Evolutionary conservation across 345 rosid species (phyloP), one percentile per base, ranked within the genome.

Genomic region (Aquilaria yunnanensis): DNA sequence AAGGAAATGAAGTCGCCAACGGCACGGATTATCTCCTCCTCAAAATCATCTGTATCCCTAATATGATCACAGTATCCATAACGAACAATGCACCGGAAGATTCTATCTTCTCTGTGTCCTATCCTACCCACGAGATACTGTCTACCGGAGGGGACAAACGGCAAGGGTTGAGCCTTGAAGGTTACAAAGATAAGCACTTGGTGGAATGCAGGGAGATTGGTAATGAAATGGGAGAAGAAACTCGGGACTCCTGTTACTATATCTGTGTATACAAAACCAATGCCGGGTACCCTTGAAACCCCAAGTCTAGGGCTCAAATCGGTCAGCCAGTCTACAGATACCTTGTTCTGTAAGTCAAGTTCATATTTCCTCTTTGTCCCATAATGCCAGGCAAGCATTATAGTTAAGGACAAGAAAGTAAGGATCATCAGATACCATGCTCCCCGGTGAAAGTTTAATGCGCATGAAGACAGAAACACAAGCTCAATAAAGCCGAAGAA

Each of bases 131-230:
- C 54, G 34, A 83, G 85, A 56, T 74, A 81, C 23, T 81, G 64
- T 61, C 61, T 70, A 23, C 55, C 29, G 4, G 81, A 51, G 47
- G 72, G 64, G 37, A 81, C 79, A n/a, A 58, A 57, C 47, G 88
- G 85, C 13, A 79, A 70, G 5, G 85, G 83, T 6, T 79, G 64
- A n/a, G 88, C 51, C 74, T 85, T 85, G 74, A 83, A 79, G 43
- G 88, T 79, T 63, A 85, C 86, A 32, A 85, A 85, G 65, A 83
- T 72, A 45, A 86, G 71, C 14, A 86, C 80, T 63, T 81, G 80
- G 65, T 83, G 86, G 49, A 74, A 86, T 29, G 92, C 86, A 7
- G 86, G 92, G 65, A 86, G 76, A 60, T 86, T 83, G 0, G 77
- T 69, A 47, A 81, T 62, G 69, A 86, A 83, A 71, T 81, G 92